Evolutionary conservation across 495 filamentous ascomycete genomes (phyloP).

Genomic region (Margaritispora aquatica): DNA sequence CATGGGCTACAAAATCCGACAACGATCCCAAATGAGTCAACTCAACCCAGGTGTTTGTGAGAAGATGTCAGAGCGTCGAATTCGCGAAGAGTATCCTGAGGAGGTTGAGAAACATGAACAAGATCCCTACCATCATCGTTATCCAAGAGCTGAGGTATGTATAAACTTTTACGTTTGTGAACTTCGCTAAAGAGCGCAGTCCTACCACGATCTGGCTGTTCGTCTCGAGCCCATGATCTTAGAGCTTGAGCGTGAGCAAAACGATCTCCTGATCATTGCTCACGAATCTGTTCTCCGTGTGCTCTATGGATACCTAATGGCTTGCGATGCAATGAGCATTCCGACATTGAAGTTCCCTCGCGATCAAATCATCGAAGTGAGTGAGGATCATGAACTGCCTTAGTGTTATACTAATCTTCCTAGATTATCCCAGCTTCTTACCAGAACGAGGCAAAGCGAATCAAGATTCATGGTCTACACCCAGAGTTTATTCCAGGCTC

Average conservation of each 20-base stretch:
- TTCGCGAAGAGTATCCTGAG: slow-evolving; percentile 74
- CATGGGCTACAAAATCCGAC: slow-evolving; percentile 75
- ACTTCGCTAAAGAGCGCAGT: slow-evolving; percentile 41
- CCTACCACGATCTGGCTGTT: slow-evolving; percentile 96
- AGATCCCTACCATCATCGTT: slow-evolving; percentile 96
- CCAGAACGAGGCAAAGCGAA: slow-evolving; percentile 87
- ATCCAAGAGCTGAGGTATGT: slow-evolving; percentile 85
- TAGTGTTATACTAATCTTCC: slow-evolving; percentile 2
- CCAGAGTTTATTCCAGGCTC: slow-evolving; percentile 55
- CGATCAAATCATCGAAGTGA: slow-evolving; percentile 91
- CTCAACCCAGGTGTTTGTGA: slow-evolving; percentile 95
- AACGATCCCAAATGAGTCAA: slow-evolving; percentile 92
- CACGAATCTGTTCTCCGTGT: slow-evolving; percentile 96
- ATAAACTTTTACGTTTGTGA: background rate
- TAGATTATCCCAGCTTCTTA: slow-evolving; percentile 95
- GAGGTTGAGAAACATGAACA: slow-evolving; percentile 89
- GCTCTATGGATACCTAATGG: slow-evolving; percentile 97
- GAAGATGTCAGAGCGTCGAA: slow-evolving; percentile 73
- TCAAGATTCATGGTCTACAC: slow-evolving; percentile 65
- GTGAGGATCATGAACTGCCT: slow-evolving; percentile 8
- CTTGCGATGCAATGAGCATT: slow-evolving; percentile 94
- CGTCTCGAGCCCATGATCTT: slow-evolving; percentile 98
- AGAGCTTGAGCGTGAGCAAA: slow-evolving; percentile 94
- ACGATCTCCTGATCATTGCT: slow-evolving; percentile 94
- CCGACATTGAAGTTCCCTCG: slow-evolving; percentile 90